These are phyloP conservation scores for Pichia sporocuriosa DNA, from an alignment of 805 yeast species.

Conservation along the genomic window DNA sequence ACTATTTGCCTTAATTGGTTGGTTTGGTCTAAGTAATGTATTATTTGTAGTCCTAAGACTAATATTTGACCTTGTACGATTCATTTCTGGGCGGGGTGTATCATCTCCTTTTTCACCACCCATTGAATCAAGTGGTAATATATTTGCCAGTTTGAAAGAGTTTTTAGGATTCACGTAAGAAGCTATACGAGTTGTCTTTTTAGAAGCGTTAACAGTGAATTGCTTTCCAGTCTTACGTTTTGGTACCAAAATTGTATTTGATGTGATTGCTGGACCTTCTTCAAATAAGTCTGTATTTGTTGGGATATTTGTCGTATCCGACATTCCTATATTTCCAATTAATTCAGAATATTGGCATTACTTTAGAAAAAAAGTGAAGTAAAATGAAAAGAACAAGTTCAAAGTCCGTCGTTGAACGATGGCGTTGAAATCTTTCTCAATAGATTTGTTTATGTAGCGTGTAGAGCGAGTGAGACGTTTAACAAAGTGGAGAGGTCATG, in stretches of 20 bases:
- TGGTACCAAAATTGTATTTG: background rate
- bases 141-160: conserved; percentile 28
- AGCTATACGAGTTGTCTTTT: conserved; percentile 23
- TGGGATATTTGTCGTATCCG: too few species aligned
- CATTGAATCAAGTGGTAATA: conserved; percentile 24
- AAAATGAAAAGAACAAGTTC: too few species aligned
- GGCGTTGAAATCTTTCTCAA: too few species aligned
- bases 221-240: conserved; percentile 27
- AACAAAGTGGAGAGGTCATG: too few species aligned
- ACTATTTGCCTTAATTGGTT: conserved; percentile 20
- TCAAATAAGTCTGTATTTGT: background rate
- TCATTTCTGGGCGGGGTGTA: conserved; percentile 20
- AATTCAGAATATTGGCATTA: too few species aligned
- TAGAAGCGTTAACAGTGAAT: conserved; percentile 29
- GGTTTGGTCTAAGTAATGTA: background rate
- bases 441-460: too few species aligned
- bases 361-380: too few species aligned
- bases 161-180: conserved; percentile 29
- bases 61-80: conserved; percentile 22
- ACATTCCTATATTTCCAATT: too few species aligned
- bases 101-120: conserved; percentile 6
- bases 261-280: background rate
- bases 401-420: too few species aligned
- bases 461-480: too few species aligned
- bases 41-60: background rate